Evolutionary conservation across 257 asterid species (phyloP).

Genomic region (Forsythia viridissima): DNA sequence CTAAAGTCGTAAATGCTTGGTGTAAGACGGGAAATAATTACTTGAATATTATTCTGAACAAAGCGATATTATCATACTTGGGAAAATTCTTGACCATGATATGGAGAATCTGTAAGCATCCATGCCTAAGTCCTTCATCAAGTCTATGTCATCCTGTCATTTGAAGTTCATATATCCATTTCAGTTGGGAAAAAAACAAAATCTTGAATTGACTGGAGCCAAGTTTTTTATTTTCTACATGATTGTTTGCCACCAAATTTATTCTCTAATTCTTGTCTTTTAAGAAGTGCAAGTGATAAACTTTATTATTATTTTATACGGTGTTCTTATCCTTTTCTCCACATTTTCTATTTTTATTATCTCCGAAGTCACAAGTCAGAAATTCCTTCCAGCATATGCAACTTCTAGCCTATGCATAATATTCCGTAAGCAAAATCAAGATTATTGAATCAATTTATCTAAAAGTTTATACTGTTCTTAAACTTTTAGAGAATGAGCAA

Average conservation of each 20-base stretch:
- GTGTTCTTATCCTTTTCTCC: slow-evolving; percentile 36
- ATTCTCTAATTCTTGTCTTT: slow-evolving; percentile 3
- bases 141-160: slow-evolving; percentile 68
- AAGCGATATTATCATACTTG: slow-evolving; percentile 48
- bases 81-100: slow-evolving; percentile 86
- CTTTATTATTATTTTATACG: not conserved
- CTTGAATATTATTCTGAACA: not conserved
- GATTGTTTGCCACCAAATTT: slow-evolving; percentile 19
- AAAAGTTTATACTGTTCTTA: too few species aligned
- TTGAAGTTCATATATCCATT: slow-evolving; percentile 28
- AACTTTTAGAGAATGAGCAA: too few species aligned
- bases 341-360: not conserved
- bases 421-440: not conserved
- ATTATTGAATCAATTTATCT: too few species aligned
- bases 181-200: slow-evolving; percentile 23
- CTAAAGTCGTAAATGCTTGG: not conserved
- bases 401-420: not conserved
- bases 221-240: not conserved
- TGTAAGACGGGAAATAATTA: slow-evolving; percentile 6
- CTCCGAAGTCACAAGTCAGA: not conserved
- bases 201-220: slow-evolving; percentile 21
- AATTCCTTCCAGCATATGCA: not conserved
- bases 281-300: not conserved
- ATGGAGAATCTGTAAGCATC: slow-evolving; percentile 91
- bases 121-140: slow-evolving; percentile 85